Percentiles rank a stretch among this genome's conserved stretches.
Conservation (phyloP, 768 basidiomycete genomes). For the Podaxis sp. region DNA sequence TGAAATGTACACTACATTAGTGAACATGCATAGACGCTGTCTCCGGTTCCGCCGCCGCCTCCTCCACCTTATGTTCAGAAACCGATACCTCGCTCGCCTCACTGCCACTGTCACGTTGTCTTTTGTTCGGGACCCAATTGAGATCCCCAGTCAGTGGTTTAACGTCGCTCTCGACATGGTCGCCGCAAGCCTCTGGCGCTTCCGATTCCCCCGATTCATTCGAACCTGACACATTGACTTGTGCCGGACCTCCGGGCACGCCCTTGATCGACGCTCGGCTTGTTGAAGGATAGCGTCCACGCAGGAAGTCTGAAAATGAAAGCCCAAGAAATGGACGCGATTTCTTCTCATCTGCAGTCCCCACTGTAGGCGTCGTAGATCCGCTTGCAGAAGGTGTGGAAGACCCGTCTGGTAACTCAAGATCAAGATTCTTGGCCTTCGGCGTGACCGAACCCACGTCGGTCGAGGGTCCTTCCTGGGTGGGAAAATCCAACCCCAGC, state of each 20-base stretch:
- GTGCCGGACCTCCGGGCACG: conserved; percentile 9
- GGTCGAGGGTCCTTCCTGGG: conserved; percentile 23
- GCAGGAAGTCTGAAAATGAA: conserved; percentile 63
- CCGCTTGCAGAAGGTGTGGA: conserved; percentile 53
- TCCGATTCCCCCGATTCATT: conserved; percentile 4
- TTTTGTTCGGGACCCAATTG: conserved; percentile 3
- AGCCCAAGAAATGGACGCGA: conserved; percentile 56
- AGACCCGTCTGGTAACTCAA: conserved; percentile 29
- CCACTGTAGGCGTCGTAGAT: conserved; percentile 53
- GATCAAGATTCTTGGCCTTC: conserved; percentile 28
- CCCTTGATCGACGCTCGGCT: conserved; percentile 28
- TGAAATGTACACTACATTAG: not conserved
- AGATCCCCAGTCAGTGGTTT: not conserved
- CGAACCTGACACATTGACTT: conserved; percentile 2
- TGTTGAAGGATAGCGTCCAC: conserved; percentile 58
- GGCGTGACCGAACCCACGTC: conserved; percentile 33
- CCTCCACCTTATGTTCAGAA: conserved; percentile 4
- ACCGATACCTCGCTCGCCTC: not conserved
- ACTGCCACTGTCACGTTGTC: not conserved
- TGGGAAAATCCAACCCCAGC: conserved; percentile 16
- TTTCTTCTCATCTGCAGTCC: conserved; percentile 37
- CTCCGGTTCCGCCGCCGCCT: not conserved
- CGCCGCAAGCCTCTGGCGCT: not conserved
- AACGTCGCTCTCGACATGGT: not conserved
- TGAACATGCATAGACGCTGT: conserved; percentile 5